phyloP scores from a whole-genome alignment of 805 yeast genomes.

The Ogataea ganodermae region DNA sequence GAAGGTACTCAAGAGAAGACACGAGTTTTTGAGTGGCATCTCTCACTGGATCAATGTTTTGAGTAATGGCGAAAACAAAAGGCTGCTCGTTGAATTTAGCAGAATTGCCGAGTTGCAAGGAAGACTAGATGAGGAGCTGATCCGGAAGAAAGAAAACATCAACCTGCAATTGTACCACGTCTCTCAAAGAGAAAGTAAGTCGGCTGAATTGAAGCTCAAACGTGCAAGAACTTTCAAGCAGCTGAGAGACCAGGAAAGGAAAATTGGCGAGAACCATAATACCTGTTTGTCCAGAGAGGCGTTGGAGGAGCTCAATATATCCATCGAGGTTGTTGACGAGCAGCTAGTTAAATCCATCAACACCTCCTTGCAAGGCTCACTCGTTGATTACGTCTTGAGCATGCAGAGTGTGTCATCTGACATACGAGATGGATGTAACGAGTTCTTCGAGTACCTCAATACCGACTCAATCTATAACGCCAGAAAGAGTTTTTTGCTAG shows the following conservation, averaged over 20 bases:
- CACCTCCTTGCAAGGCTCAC: conserved; percentile 45
- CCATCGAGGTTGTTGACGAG: conserved; percentile 53
- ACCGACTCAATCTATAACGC: conserved; percentile 23
- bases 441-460: conserved; percentile 31
- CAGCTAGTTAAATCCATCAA: conserved; percentile 52
- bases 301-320: conserved; percentile 51
- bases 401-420: conserved; percentile 35
- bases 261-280: conserved; percentile 47
- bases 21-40: conserved; percentile 43
- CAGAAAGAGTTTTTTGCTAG: conserved; percentile 21
- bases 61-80: conserved; percentile 41
- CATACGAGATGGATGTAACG: conserved; percentile 33
- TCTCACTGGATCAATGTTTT: conserved; percentile 44
- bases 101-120: conserved; percentile 41
- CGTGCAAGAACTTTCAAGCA: conserved; percentile 41
- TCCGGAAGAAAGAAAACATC: conserved; percentile 46
- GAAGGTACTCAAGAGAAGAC: conserved; percentile 38
- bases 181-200: conserved; percentile 51
- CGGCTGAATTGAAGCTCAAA: conserved; percentile 39
- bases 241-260: conserved; percentile 45
- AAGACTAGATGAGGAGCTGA: conserved; percentile 36
- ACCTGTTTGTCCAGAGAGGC: conserved; percentile 49
- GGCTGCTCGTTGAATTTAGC: conserved; percentile 42
- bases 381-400: conserved; percentile 44
- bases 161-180: conserved; percentile 47